A percentile compares a stretch with the other conserved stretches of the same genome.
Conservation (phyloP, 2,329 filamentous ascomycete species). For the Colletotrichum sansevieriae region DNA sequence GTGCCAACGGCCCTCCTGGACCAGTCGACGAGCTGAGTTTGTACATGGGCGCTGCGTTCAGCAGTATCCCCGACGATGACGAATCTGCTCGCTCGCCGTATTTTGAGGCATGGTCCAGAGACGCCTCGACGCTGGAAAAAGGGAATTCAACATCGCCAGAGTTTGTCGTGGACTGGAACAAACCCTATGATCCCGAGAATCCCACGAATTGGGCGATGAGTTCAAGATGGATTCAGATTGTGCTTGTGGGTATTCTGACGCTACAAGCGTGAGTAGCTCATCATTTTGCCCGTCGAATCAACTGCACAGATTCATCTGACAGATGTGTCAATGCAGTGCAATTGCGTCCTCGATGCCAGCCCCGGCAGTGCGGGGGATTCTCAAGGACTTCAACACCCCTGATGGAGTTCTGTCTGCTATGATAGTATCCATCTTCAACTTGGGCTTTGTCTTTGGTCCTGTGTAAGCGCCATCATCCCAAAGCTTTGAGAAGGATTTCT, state of each 20-base stretch:
- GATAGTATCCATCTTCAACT: constrained; percentile 63
- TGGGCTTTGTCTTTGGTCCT: constrained; percentile 58
- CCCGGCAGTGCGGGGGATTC: constrained; percentile 2
- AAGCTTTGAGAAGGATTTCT: not conserved
- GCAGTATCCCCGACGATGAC: constrained; percentile 30
- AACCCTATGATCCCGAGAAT: constrained; percentile 20
- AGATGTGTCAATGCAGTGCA: not conserved
- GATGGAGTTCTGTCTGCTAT: constrained; percentile 52
- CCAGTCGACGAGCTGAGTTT: constrained; percentile 36
- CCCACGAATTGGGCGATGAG: constrained; percentile 18
- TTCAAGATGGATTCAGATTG: constrained; percentile 28
- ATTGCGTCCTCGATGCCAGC: constrained; percentile 22
- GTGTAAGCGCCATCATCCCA: constrained; percentile 48
- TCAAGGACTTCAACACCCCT: constrained; percentile 13
- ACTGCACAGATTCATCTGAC: not conserved
- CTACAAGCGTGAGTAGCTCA: constrained; percentile 27
- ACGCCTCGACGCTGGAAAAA: not conserved
- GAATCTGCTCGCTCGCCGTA: constrained; percentile 16
- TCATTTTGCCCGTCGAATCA: not conserved
- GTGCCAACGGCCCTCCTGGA: constrained; percentile 25
- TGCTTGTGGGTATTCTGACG: constrained; percentile 31
- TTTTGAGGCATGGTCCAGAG: not conserved
- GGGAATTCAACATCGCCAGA: not conserved
- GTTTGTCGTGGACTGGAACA: constrained; percentile 10
- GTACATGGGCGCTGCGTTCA: constrained; percentile 36